Base-by-base conservation (phyloP, 495 filamentous ascomycete genomes). In the Gamarada debralockiae region DNA sequence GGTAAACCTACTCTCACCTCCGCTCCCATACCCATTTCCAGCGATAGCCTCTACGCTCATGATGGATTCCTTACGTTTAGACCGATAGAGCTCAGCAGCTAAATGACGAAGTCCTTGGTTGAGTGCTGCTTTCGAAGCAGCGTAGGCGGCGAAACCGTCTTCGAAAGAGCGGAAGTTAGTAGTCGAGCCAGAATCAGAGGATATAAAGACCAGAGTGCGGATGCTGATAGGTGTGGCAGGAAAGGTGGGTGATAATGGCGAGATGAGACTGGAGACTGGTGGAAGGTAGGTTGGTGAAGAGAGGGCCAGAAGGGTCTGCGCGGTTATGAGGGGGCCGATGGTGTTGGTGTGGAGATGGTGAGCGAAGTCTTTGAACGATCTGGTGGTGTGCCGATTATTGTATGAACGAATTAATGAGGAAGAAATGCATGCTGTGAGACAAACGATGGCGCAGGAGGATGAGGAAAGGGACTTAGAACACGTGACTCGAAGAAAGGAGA, bases 101-200 rank as follows among this genome's bases (percentile, higher is more conserved):
- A 82, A 72, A 53, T 82, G 78, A 12, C 79, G 57, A 2, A 81
- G 61, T 36, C 70, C 73, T 57, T 79, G 75, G 59, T 83, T 83
- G 41, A 83, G 60, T 0, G 79, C 79, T n/a, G 77, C 72, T 60
- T 83, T 82, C 4, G 74, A 78, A 0, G 77, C 77, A 6, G 73
- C 71, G 59, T 81, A 83, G 6, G 79, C 79, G 6, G 73, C 79
- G 52, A 82, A 81, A 10, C 79, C 79, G 58, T 83, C 79, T 60
- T 81, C 77, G 55, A 76, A 72, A 15, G 70, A 70, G 34, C 70
- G 71, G 55, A 80, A 81, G 17, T 67, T 60, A 0, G 40, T 40
- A 0, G 50, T 53, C 1, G 57, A 60, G 14, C 57, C 57, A 10
- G 57, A 60, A 24, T 60, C 57, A 0, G 53, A 56, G 38, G 57